phyloP scores from a whole-genome alignment of 2,329 filamentous ascomycete genomes.

The Penicillium carneum region DNA sequence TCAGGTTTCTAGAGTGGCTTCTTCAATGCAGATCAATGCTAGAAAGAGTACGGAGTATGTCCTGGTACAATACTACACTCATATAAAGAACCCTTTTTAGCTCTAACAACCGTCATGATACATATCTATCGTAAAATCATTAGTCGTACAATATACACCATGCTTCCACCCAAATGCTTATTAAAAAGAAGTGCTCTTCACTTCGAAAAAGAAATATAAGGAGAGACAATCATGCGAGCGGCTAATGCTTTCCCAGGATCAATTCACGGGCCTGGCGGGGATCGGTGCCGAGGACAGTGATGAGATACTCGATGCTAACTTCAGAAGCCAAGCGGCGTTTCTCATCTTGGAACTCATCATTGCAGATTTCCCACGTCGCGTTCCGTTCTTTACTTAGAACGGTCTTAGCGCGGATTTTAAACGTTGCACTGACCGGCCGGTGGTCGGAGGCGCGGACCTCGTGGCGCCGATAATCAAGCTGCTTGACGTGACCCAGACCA shows the following conservation, averaged over 20 bases:
- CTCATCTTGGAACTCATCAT: conserved; percentile 75
- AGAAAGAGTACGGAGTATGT: not conserved
- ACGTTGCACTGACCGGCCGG: conserved; percentile 84
- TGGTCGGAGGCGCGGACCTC: conserved; percentile 93
- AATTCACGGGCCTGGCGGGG: conserved; percentile 61
- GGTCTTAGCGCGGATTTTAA: conserved; percentile 83
- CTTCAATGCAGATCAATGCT: not conserved
- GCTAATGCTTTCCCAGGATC: conserved; percentile 41
- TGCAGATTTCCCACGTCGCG: conserved; percentile 73
- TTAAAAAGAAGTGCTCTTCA: conserved; percentile 13
- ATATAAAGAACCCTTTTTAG: not conserved
- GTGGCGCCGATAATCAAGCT: conserved; percentile 85
- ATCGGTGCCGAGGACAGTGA: conserved; percentile 66
- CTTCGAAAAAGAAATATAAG: conserved; percentile 19
- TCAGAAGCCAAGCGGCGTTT: conserved; percentile 72
- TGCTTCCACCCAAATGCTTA: conserved; percentile 20
- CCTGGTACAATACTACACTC: not conserved
- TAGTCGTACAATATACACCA: conserved; percentile 45
- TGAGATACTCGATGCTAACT: conserved; percentile 72
- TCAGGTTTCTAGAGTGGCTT: not conserved
- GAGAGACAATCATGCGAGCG: conserved; percentile 1
- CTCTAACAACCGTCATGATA: conserved; percentile 39
- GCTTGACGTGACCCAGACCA: conserved; percentile 79
- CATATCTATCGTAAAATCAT: conserved; percentile 51
- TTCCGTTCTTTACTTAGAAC: conserved; percentile 73